A percentile compares a stretch with the other conserved stretches of the same genome.
Evolutionary conservation across 2,329 filamentous ascomycete species (phyloP).

Genomic region (Nigrospora osmanthi): DNA sequence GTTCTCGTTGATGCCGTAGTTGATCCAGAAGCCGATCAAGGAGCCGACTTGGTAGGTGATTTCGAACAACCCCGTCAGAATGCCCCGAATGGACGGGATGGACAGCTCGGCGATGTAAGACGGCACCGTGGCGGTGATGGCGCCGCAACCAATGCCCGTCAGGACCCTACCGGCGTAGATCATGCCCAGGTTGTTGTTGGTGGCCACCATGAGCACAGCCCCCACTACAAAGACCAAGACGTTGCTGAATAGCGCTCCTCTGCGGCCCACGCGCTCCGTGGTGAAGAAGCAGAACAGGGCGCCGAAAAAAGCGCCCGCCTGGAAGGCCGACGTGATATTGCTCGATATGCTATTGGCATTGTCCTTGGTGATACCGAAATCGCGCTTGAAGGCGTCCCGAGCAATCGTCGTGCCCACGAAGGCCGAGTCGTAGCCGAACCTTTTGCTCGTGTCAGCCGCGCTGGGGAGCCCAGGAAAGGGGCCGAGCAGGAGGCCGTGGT

Average conservation of each 20-base stretch:
- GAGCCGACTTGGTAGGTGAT: slow-evolving; percentile 46
- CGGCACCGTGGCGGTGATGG: slow-evolving; percentile 51
- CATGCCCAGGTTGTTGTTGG: slow-evolving; percentile 29
- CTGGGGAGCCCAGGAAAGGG: too few relatives aligned
- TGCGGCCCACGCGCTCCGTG: slow-evolving; percentile 40
- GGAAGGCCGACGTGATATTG: slow-evolving; percentile 39
- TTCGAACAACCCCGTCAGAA: slow-evolving; percentile 45
- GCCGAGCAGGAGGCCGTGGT: not conserved
- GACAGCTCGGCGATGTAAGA: slow-evolving; percentile 58
- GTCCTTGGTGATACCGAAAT: slow-evolving; percentile 28
- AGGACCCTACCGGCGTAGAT: slow-evolving; percentile 51
- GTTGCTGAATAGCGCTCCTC: slow-evolving; percentile 38
- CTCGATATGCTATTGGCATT: slow-evolving; percentile 30
- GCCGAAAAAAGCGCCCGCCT: slow-evolving; percentile 45
- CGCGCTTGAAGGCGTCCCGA: slow-evolving; percentile 35
- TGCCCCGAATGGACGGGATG: slow-evolving; percentile 48
- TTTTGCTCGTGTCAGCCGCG: slow-evolving; percentile 7
- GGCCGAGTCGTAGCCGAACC: slow-evolving; percentile 45
- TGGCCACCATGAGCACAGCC: slow-evolving; percentile 32
- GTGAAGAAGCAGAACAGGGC: slow-evolving; percentile 38
- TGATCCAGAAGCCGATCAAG: slow-evolving; percentile 44
- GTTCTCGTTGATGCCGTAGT: slow-evolving; percentile 33
- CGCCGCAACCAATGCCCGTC: slow-evolving; percentile 48
- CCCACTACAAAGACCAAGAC: slow-evolving; percentile 36
- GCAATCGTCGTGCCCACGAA: slow-evolving; percentile 48